Evolutionary conservation across 805 yeast genomes (phyloP).

Genomic region (Yamadazyma olivae): DNA sequence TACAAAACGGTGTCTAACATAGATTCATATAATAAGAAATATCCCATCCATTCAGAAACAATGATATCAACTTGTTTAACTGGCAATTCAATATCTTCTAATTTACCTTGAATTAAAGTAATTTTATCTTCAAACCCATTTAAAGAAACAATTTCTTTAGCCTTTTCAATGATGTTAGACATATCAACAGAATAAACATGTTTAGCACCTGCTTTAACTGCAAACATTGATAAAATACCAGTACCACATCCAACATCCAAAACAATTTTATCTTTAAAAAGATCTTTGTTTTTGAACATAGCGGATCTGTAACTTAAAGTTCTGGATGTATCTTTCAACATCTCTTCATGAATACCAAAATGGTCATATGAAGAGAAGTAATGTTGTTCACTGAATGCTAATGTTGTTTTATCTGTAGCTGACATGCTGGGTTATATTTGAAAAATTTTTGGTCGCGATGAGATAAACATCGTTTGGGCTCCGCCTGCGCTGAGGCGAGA

Average conservation of each 20-base stretch:
- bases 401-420: conserved; percentile 64
- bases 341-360: conserved; percentile 97
- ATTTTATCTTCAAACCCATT: conserved; percentile 86
- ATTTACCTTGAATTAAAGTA: conserved; percentile 84
- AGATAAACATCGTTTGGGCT: no score
- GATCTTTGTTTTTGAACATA: conserved; percentile 81
- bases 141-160: conserved; percentile 77
- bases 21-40: conserved; percentile 90
- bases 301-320: conserved; percentile 91
- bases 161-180: conserved; percentile 95
- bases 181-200: conserved; percentile 97
- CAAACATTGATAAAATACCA: conserved; percentile 96
- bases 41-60: conserved; percentile 99
- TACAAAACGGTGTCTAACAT: conserved; percentile 95
- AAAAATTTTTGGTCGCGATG: conserved; percentile 1
- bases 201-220: conserved; percentile 97
- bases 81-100: conserved; percentile 89
- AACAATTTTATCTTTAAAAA: conserved; percentile 90
- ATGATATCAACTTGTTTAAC: conserved; percentile 89
- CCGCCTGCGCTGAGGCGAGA: no score
- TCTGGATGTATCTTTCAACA: conserved; percentile 94
- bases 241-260: conserved; percentile 99
- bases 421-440: conserved; percentile 32
- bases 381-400: conserved; percentile 82
- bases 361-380: conserved; percentile 95